Base-by-base conservation (phyloP, 2,329 filamentous ascomycete genomes). In the Colletotrichum nymphaeae region DNA sequence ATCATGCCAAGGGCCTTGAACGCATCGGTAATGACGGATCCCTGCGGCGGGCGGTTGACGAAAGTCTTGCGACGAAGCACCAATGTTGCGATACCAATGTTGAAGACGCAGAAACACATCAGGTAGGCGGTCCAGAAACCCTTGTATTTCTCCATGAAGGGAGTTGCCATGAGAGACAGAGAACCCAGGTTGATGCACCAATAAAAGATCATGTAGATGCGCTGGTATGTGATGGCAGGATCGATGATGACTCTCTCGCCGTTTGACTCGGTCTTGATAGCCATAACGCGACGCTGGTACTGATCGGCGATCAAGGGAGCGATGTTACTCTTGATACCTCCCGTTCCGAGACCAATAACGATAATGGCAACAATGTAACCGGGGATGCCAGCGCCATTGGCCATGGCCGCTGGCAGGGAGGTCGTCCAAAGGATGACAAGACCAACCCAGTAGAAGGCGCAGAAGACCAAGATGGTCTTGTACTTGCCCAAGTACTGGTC, bases 141-240 rank as follows among this genome's bases (percentile, higher is more conserved):
- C 70, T 91, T 81, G 77, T 92, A 87, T 71, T 88, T 84, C 80
- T 95, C 93, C 84, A 94, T 88, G 79, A 90, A 91, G 1, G 90
- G 90, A 0, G 91, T 94, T 7, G 89, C 91, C 76, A 94, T 87
- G 67, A 90, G 85, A 0, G 90, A 93, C 7, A 95, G 85, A 1
- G 91, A 89, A n/a, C 93, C 93, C 19, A 95, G 76, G 80, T 88
- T 73, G 22, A 73, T 73, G 35, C 70, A 73, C 70, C 70, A 87
- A 82, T 94, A 94, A 84, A 94, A 94, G 78, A 94, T 88, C 90
- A 91, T 93, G 85, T 93, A 94, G 74, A 94, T 90, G 60, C 91
- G 87, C 78, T 92, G 89, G 74, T 92, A 88, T 1, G 92, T 94
- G 67, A 93, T 84, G 52, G 88, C 86, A 0, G 92, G 91, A 76